Evolutionary conservation across 805 yeast species (phyloP), one percentile per base, ranked within the genome.

Genomic region (Lachancea kluyveri): DNA sequence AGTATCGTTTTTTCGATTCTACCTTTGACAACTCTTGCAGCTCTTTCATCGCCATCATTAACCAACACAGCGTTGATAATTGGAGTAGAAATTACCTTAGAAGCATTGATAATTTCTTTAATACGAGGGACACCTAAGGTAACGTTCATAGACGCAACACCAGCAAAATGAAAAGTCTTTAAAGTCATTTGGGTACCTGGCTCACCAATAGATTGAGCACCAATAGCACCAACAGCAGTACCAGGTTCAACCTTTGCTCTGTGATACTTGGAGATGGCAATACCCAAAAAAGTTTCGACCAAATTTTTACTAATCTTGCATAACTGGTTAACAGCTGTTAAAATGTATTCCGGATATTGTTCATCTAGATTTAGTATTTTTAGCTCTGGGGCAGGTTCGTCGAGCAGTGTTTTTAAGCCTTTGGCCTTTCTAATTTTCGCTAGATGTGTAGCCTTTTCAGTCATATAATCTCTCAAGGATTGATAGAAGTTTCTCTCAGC

Each of bases 161-260:
- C 98, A 51, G 98, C 98, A 71, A 92, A 92, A 70, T 92, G 98
- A 85, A 90, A 90, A 38, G 94, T 82, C 57, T 82, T 82, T 54
- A 82, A 71, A 4, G 98, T 92, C 98, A 92, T 92, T 65, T 92
- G 98, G 1, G 98, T 92, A 58, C 97, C 98, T 14, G 98, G 98
- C 56, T 90, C 98, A 65, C 98, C 98, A 67, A 92, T 92, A 26
- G 96, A 85, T 57, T 92, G 98, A 0, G 98, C 98, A 46, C 97
- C 98, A 62, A 92, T 88, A 16, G 98, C 97, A 45, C 98, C 98
- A 34, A 92, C 97, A 3, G 98, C 98, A 4, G 98, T 92, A 41
- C 97, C 98, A 1, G 98, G 98, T 59, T 92, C 98, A 11, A 92
- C 96, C 61, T 79, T 79, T 6, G 98, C 96, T 45, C 80, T 71